Evolutionary conservation across 768 basidiomycete species (phyloP), one percentile per base, ranked within the genome.

Genomic region (Macrolepiota dolichaula): DNA sequence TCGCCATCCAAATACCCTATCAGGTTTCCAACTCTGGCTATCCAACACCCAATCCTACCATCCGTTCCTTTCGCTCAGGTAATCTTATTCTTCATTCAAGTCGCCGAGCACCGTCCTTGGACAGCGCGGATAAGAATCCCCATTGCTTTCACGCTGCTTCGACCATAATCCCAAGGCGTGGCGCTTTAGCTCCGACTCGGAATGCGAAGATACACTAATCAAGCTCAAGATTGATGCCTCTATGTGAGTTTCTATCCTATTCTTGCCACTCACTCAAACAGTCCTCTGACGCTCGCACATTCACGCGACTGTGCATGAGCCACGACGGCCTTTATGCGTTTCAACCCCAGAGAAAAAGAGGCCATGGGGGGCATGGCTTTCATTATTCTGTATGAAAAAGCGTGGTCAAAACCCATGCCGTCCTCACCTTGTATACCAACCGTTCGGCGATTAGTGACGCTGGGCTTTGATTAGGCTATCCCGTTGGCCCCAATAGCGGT

Each of bases 121-220:
- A 65, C 55, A 17, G 55, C 66, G 66, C 66, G 66, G 66, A 65
- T 54, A 46, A 59, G 57, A 59, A 59, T 38, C 49, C 49, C 42
- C 32, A 9, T 17, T 44, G 22, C 44, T 32, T 32, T 29, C 22
- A 10, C 22, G 19, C 57, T 55, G 24, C 40, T 55, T 55, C 50
- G 49, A 36, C 15, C 57, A 49, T 50, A 59, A 51, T 50, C 52
- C 50, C 51, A 55, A 55, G 44, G 47, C 49, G 51, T 62, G 62
- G 62, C 66, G 57, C 61, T 47, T 62, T 67, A 67, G 62, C 64
- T 63, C 66, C 66, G 64, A 54, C 62, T 53, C 56, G 51, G 49
- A 38, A 49, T 49, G 42, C 61, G 47, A 50, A 62, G 59, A 38
- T n/a, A 51, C 44, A 19, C 36, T 36, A 44, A 46, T 53, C 42